Evolutionary conservation across 345 rosid genomes (phyloP).

Genomic region (Ceriops tagal): DNA sequence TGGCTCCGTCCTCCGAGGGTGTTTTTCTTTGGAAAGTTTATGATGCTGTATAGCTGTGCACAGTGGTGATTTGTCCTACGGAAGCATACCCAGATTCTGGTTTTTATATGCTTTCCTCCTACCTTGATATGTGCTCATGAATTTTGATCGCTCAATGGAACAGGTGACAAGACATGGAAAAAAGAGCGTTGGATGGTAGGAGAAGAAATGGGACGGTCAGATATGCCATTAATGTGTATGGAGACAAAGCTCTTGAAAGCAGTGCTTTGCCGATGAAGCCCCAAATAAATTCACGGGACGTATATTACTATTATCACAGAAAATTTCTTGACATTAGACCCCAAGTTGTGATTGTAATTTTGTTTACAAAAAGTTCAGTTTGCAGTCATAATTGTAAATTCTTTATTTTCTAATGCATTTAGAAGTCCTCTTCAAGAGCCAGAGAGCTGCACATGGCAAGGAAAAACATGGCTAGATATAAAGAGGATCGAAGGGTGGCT

Average conservation of each 20-base stretch:
- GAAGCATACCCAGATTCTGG: background rate
- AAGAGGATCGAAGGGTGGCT: constrained; percentile 47
- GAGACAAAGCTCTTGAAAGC: constrained; percentile 43
- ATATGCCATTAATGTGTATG: constrained; percentile 46
- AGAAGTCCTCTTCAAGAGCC: constrained; percentile 45
- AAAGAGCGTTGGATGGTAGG: constrained; percentile 30
- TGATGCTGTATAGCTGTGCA: background rate
- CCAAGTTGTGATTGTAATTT: background rate
- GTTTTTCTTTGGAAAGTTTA: background rate
- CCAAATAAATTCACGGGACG: constrained; percentile 49
- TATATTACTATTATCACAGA: constrained; percentile 13
- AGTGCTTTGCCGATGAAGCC: constrained; percentile 30
- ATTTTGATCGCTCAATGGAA: constrained; percentile 11
- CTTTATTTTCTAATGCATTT: constrained; percentile 1
- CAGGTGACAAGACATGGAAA: constrained; percentile 31
- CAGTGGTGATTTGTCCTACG: background rate
- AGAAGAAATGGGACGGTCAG: constrained; percentile 61
- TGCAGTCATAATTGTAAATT: background rate
- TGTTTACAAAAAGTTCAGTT: background rate
- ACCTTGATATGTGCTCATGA: background rate
- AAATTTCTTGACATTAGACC: background rate
- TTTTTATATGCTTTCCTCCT: background rate
- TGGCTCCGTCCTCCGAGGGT: background rate
- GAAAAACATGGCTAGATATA: constrained; percentile 35
- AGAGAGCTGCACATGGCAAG: constrained; percentile 52